These are phyloP conservation scores for Sinapis alba DNA, from an alignment of 441 rosid species.

Conservation along the genomic window DNA sequence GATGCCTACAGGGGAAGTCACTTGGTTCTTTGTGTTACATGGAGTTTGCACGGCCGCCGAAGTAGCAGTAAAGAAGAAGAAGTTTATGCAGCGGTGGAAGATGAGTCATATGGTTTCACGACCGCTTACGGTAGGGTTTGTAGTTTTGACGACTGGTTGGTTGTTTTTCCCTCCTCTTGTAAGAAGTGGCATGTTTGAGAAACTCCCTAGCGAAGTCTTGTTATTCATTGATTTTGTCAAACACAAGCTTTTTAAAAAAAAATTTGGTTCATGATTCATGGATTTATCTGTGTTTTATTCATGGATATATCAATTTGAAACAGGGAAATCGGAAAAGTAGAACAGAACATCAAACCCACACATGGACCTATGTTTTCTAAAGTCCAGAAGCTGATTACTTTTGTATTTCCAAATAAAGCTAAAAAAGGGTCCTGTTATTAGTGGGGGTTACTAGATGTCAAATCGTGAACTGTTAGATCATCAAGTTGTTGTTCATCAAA, in stretches of 20 bases:
- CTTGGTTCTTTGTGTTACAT: slow-evolving; percentile 48
- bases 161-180: slow-evolving; percentile 50
- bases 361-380: not conserved
- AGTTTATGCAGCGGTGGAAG: slow-evolving; percentile 35
- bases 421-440: not conserved
- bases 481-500: not conserved
- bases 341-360: not conserved
- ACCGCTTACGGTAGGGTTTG: slow-evolving; percentile 44
- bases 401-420: not conserved
- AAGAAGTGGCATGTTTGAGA: slow-evolving; percentile 18
- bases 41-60: slow-evolving; percentile 47
- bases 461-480: not conserved
- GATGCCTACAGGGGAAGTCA: slow-evolving; percentile 49
- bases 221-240: slow-evolving; percentile 15
- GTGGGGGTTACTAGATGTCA: slow-evolving; percentile 1
- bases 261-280: not conserved
- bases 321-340: not conserved
- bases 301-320: not conserved
- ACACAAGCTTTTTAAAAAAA: not conserved
- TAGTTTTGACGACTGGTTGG: slow-evolving; percentile 46
- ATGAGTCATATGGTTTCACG: slow-evolving; percentile 38
- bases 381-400: not conserved
- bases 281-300: not conserved
- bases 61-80: slow-evolving; percentile 38
- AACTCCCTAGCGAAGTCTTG: slow-evolving; percentile 21